Evolutionary conservation across 2,329 filamentous ascomycete genomes (phyloP).

Genomic region (Stenocarpella maydis): DNA sequence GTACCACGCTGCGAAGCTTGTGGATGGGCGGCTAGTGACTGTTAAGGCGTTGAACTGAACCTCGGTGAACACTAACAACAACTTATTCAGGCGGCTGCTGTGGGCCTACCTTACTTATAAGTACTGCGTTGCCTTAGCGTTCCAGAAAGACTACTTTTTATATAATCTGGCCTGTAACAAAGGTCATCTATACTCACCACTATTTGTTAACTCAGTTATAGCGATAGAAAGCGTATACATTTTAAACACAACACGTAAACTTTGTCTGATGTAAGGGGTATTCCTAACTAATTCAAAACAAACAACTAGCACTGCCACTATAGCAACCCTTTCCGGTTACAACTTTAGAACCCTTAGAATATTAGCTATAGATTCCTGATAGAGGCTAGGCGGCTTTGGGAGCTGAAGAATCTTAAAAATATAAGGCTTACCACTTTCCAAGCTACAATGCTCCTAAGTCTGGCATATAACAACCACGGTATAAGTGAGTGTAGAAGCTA

Average conservation of each 20-base stretch:
- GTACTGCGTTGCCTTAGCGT: background rate
- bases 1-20: background rate
- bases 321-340: background rate
- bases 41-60: background rate
- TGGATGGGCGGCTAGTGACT: background rate
- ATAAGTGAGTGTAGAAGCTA: background rate
- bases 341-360: background rate
- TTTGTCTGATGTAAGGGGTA: background rate
- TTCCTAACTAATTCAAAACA: background rate
- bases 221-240: background rate
- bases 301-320: background rate
- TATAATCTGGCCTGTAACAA: background rate
- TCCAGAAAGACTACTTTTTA: constrained; percentile 8
- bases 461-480: constrained; percentile 3
- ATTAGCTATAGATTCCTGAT: constrained; percentile 1
- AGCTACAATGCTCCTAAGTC: constrained; percentile 1
- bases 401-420: background rate
- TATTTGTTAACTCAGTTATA: constrained; percentile 3
- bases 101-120: background rate
- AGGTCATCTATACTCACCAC: background rate
- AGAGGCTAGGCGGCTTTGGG: constrained; percentile 1
- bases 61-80: background rate
- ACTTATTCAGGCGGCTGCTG: background rate
- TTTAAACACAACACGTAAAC: background rate
- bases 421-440: background rate